A percentile compares a stretch with the other conserved stretches of the same genome.
These are phyloP conservation scores for Leptographium lundbergii DNA, from an alignment of 2,329 filamentous ascomycete species.

Conservation along the genomic window DNA sequence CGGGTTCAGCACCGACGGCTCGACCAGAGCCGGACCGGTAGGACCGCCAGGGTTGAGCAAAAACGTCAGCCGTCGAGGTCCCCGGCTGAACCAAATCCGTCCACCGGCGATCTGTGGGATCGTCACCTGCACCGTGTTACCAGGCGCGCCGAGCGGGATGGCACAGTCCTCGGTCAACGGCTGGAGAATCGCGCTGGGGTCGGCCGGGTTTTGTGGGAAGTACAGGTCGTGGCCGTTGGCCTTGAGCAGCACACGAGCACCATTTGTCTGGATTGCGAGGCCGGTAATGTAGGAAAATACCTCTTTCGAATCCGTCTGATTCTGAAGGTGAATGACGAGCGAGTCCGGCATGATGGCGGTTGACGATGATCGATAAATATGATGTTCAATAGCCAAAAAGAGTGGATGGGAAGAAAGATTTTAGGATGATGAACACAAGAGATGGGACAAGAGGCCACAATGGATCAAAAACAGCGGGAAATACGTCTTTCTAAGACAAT, in stretches of 20 bases:
- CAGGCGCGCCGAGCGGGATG: constrained; percentile 44
- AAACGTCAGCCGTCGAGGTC: constrained; percentile 41
- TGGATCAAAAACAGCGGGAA: no score
- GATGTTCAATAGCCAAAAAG: not conserved
- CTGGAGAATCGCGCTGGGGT: constrained; percentile 24
- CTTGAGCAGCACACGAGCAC: constrained; percentile 24
- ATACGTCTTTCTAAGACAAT: not conserved
- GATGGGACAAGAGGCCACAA: constrained; percentile 1
- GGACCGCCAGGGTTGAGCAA: constrained; percentile 39
- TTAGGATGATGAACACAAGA: not conserved
- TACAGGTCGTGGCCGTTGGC: constrained; percentile 39
- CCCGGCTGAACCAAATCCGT: constrained; percentile 50
- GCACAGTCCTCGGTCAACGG: constrained; percentile 43
- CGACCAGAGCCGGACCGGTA: constrained; percentile 46
- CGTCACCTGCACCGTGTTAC: constrained; percentile 36
- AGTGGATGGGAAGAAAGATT: not conserved
- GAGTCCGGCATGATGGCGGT: constrained; percentile 23
- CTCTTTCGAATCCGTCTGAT: constrained; percentile 37
- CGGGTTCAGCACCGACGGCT: constrained; percentile 53
- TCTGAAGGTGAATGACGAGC: constrained; percentile 42
- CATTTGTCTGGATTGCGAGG: constrained; percentile 34
- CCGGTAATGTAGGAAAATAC: constrained; percentile 57
- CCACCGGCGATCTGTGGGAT: constrained; percentile 54
- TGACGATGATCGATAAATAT: not conserved
- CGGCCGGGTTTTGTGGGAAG: constrained; percentile 38